Percentiles rank a stretch among this genome's conserved stretches.
Evolutionary conservation across 2,329 filamentous ascomycete genomes (phyloP).

Genomic region (Exserohilum rostratum): DNA sequence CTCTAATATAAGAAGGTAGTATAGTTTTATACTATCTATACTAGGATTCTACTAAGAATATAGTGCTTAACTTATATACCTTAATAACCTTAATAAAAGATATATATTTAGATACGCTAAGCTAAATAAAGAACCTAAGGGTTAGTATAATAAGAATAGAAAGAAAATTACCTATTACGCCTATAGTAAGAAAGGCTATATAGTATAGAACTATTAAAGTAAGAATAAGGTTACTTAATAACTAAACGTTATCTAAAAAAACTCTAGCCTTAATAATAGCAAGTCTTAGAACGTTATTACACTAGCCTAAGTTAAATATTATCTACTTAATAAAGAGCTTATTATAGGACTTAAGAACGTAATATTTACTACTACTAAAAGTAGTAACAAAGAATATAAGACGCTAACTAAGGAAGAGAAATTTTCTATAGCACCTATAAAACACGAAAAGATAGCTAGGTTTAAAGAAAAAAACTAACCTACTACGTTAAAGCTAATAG

Average conservation of each 20-base stretch:
- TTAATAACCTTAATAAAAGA: no score
- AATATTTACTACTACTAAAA: background rate
- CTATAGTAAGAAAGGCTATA: background rate
- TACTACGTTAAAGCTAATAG: no score
- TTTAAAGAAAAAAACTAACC: background rate
- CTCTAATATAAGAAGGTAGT: background rate
- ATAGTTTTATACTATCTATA: background rate
- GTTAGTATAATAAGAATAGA: no score
- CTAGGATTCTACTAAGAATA: background rate
- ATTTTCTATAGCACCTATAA: background rate
- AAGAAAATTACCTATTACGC: no score
- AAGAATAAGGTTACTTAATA: no score
- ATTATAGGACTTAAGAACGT: background rate
- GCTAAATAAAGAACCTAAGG: no score
- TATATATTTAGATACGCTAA: no score
- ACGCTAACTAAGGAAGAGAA: background rate
- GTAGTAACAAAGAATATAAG: background rate
- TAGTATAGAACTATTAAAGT: background rate
- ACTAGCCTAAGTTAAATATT: background rate
- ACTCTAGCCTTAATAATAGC: background rate
- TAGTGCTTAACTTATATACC: background rate
- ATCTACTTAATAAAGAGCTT: background rate
- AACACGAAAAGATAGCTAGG: background rate
- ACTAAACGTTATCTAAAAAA: no score
- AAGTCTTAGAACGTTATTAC: background rate